Conservation (phyloP, 352 stramenopile species). For the Pythium volutum region DNA sequence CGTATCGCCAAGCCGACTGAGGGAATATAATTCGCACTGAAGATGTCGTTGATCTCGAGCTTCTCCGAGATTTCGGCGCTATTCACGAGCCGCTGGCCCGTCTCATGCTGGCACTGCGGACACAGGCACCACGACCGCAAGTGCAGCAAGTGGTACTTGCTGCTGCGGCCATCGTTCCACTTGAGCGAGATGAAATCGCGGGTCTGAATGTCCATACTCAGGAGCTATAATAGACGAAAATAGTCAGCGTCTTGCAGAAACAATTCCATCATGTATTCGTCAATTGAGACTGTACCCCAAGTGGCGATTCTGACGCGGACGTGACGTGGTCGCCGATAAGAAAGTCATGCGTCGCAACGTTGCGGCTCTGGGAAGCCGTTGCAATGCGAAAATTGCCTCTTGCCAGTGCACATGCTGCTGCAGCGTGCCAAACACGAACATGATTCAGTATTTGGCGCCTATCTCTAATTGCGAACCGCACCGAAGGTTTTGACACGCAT, state of each 20-base stretch:
- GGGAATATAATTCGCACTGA: conserved; percentile 33
- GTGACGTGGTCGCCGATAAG: conserved; percentile 14
- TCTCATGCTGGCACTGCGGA: conserved; percentile 63
- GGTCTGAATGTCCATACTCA: conserved; percentile 65
- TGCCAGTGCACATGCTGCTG: background rate
- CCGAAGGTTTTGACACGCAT: background rate
- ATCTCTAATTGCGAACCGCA: background rate
- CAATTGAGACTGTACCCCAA: conserved; percentile 13
- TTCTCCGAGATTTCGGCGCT: conserved; percentile 51
- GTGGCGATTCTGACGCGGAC: conserved; percentile 15
- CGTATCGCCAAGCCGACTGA: background rate
- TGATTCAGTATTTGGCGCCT: background rate
- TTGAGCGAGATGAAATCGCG: conserved; percentile 74
- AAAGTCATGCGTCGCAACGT: conserved; percentile 33
- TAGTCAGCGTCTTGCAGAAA: background rate
- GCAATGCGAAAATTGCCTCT: background rate
- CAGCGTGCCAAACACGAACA: background rate
- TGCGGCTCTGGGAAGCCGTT: background rate
- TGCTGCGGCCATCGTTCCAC: conserved; percentile 68
- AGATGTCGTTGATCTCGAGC: conserved; percentile 72
- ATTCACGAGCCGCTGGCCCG: conserved; percentile 81
- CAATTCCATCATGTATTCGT: background rate
- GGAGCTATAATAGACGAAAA: conserved; percentile 32
- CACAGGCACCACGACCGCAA: conserved; percentile 78
- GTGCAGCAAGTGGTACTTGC: conserved; percentile 74